Percentiles rank a stretch among this genome's conserved stretches.
phyloP scores from a whole-genome alignment of 2,329 filamentous ascomycete genomes.

The Penicillium sp. region DNA sequence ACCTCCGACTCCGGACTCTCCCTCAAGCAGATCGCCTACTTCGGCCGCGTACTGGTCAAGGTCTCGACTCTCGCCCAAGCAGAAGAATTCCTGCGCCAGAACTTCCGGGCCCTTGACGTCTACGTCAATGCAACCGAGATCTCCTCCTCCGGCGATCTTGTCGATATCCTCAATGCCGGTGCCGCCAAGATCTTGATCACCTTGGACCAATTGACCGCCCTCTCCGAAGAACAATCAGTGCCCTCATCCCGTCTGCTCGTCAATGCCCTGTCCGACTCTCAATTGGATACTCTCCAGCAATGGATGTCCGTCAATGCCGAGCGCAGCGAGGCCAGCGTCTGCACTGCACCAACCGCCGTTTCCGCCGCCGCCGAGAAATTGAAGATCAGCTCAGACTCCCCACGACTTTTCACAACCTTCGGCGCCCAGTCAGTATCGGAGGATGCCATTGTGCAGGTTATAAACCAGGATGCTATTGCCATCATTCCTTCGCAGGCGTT shows the following conservation, averaged over 20 bases:
- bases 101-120: conserved; percentile 56
- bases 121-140: conserved; percentile 75
- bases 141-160: conserved; percentile 65
- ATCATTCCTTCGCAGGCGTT: conserved; percentile 69
- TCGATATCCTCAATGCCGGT: conserved; percentile 78
- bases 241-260: conserved; percentile 56
- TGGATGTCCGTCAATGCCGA: conserved; percentile 40
- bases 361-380: conserved; percentile 40
- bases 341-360: conserved; percentile 35
- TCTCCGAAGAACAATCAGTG: conserved; percentile 52
- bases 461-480: conserved; percentile 57
- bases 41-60: conserved; percentile 56
- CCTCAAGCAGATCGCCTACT: conserved; percentile 54
- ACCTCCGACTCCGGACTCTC: conserved; percentile 51
- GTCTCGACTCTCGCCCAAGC: conserved; percentile 42
- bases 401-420: conserved; percentile 40
- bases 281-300: conserved; percentile 39
- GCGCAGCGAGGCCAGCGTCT: conserved; percentile 36
- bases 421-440: conserved; percentile 40
- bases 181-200: conserved; percentile 80
- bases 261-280: conserved; percentile 43
- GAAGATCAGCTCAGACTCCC: conserved; percentile 38
- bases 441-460: conserved; percentile 49
- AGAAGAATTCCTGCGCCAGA: conserved; percentile 54
- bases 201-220: conserved; percentile 60